phyloP scores from a whole-genome alignment of 371 early-diverging fungal species.

The Choanephora cucurbitarum region DNA sequence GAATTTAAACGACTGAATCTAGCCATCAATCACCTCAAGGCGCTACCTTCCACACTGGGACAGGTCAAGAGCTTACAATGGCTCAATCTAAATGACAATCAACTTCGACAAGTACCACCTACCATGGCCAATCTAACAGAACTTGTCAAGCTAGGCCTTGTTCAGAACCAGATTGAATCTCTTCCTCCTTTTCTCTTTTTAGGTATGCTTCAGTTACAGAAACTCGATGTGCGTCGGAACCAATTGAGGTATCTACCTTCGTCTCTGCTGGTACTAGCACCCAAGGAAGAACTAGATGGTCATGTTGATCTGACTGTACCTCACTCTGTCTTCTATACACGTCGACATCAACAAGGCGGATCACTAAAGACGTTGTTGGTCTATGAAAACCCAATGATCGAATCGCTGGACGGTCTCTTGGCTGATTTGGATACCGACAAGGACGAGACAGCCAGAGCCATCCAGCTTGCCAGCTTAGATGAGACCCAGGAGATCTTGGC shows the following conservation, averaged over 20 bases:
- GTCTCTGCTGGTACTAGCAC: slow-evolving; percentile 33
- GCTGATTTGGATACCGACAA: slow-evolving; percentile 5
- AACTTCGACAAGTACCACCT: slow-evolving; percentile 51
- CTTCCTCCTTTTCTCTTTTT: slow-evolving; percentile 54
- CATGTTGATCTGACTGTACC: slow-evolving; percentile 21
- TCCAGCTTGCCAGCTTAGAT: not conserved
- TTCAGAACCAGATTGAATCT: slow-evolving; percentile 58
- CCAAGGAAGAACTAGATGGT: slow-evolving; percentile 21
- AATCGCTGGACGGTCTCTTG: slow-evolving; percentile 31
- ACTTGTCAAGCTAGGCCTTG: slow-evolving; percentile 72
- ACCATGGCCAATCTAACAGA: slow-evolving; percentile 53
- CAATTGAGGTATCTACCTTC: slow-evolving; percentile 50
- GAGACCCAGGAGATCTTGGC: not conserved
- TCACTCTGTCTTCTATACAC: slow-evolving; percentile 13
- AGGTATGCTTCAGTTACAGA: slow-evolving; percentile 41
- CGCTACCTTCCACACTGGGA: slow-evolving; percentile 60
- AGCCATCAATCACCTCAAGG: slow-evolving; percentile 60
- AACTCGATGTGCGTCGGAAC: slow-evolving; percentile 59
- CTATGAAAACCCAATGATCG: slow-evolving; percentile 31
- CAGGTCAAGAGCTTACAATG: slow-evolving; percentile 57
- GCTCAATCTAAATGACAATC: slow-evolving; percentile 77
- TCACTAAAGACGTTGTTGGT: slow-evolving; percentile 31
- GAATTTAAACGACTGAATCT: slow-evolving; percentile 61
- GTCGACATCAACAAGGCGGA: slow-evolving; percentile 29
- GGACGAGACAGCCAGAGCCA: not conserved